These are phyloP conservation scores for Aspergillus ustus DNA, from an alignment of 2,329 filamentous ascomycete genomes.

Conservation along the genomic window DNA sequence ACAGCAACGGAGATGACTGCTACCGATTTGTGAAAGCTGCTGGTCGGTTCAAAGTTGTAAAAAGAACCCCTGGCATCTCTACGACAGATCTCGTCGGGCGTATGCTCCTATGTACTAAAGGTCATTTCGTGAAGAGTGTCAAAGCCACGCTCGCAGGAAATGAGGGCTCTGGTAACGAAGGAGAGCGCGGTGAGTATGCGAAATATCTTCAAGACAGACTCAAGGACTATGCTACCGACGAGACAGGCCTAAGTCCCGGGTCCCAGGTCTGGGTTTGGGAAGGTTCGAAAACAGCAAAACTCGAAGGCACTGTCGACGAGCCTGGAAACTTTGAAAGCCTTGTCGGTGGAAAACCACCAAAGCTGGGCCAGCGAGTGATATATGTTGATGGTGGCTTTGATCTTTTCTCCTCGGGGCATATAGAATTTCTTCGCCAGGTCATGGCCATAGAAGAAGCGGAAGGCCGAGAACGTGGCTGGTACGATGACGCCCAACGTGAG, in stretches of 20 bases:
- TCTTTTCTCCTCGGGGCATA: conserved; percentile 94
- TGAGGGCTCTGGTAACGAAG: conserved; percentile 71
- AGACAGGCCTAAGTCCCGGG: conserved; percentile 76
- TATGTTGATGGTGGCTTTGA: conserved; percentile 98
- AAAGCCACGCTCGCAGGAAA: conserved; percentile 69
- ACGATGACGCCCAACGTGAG: conserved; percentile 64
- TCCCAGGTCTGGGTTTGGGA: conserved; percentile 86
- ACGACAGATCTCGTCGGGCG: conserved; percentile 97
- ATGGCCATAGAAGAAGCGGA: conserved; percentile 72
- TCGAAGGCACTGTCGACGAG: conserved; percentile 56
- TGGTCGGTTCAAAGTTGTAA: conserved; percentile 92
- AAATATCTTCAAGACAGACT: conserved; percentile 77
- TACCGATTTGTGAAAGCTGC: conserved; percentile 97
- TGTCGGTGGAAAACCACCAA: conserved; percentile 72
- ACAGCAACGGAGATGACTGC: conserved; percentile 91
- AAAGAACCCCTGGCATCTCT: conserved; percentile 92
- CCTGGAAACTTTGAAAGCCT: conserved; percentile 69
- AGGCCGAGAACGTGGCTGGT: conserved; percentile 74
- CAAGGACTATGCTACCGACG: conserved; percentile 83
- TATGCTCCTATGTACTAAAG: conserved; percentile 95
- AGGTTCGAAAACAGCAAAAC: conserved; percentile 41
- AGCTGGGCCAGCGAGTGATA: conserved; percentile 79
- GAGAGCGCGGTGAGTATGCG: conserved; percentile 68
- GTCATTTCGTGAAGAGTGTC: conserved; percentile 87
- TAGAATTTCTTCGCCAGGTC: conserved; percentile 87